Percentiles rank a stretch among this genome's conserved stretches.
These are phyloP conservation scores for Umbilicus rupestris DNA, from an alignment of 164 flowering plant species.

Conservation along the genomic window DNA sequence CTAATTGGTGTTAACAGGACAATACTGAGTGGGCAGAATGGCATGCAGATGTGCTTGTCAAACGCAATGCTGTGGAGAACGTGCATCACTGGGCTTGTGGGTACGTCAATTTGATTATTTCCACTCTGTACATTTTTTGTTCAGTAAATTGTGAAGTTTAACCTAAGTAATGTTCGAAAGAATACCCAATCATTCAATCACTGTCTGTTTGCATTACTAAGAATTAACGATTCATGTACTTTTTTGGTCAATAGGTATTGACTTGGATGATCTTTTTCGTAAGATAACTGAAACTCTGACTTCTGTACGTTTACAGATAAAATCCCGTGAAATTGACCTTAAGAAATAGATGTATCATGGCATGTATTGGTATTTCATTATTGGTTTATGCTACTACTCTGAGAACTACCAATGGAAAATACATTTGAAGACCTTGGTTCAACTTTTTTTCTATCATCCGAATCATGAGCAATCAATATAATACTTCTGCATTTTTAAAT, in stretches of 20 bases:
- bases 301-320: not conserved
- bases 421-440: not conserved
- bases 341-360: no score
- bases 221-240: not conserved
- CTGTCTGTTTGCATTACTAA: not conserved
- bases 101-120: conserved; percentile 21
- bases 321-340: not conserved
- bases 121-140: not conserved
- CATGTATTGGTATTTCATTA: not conserved
- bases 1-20: conserved; percentile 30
- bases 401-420: no score
- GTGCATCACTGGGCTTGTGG: conserved; percentile 94
- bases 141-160: not conserved
- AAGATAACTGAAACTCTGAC: not conserved
- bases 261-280: not conserved
- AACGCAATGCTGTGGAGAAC: conserved; percentile 74
- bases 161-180: not conserved
- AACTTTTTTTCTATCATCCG: not conserved
- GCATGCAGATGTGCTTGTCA: conserved; percentile 53
- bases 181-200: not conserved
- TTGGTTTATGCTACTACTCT: no score
- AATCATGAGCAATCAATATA: not conserved
- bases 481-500: not conserved
- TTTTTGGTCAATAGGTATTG: not conserved
- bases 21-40: conserved; percentile 76